Evolutionary conservation across 176 grass and related monocot genomes (phyloP), one percentile per base, ranked within the genome.

Genomic region (Oryza nivara): DNA sequence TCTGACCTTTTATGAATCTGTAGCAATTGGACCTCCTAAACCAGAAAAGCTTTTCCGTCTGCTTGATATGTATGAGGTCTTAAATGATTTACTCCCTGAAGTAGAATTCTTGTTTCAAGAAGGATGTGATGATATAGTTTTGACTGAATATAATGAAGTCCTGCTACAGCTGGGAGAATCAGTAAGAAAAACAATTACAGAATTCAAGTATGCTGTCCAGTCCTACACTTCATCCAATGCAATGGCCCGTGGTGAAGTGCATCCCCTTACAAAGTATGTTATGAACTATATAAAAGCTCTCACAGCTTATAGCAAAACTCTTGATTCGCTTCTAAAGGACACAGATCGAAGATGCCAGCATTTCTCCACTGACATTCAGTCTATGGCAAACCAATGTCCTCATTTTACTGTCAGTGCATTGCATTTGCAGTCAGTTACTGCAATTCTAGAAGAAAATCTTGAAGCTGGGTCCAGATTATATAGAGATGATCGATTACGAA

Each of bases 221-320:
- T 81, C 86, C 35, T 83, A 94, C 83, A 91, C 82, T 38, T 94
- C 93, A 28, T 86, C 90, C 32, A 94, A 26, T 81, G 77, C 82
- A 40, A 85, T 90, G 68, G 49, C 88, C 74, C 69, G 87, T 77
- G 96, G 93, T 32, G 83, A 46, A 26, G 86, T 98, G 65, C 96
- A 95, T 78, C 96, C 91, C 17, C 84, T 96, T 70, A 89, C 96
- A 74, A 92, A 88, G 71, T 98, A 98, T 92, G 96, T 98, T 25
- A 98, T 96, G 96, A 98, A 98, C 80, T 98, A 96, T 76, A 96
- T 98, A 60, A 91, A 70, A 51, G 79, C 91, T 81, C 88, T 98
- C 63, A 82, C 86, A 19, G 87, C 51, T 88, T 98, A 92, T 65
- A 90, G 91, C 75, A 85, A 86, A 80, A 91, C 93, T 80, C 89